Evolutionary conservation across 2,329 filamentous ascomycete genomes (phyloP).

Genomic region (Chaetomium sp.): DNA sequence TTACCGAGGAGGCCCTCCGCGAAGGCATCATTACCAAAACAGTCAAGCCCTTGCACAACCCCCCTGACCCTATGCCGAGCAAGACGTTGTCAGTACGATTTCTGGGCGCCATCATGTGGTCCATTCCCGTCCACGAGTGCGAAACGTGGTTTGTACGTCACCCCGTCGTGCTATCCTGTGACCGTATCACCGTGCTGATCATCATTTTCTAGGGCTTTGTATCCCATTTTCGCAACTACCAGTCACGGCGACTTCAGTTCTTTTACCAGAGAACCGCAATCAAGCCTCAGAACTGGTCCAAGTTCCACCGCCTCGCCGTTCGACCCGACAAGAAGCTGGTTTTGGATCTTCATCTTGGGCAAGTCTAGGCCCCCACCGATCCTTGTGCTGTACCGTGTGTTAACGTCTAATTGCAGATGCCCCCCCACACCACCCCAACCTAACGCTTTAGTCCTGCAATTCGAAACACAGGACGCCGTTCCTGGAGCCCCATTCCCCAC

Average conservation of each 20-base stretch:
- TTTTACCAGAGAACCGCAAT: conserved; percentile 29
- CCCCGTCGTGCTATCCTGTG: background rate
- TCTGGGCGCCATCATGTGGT: conserved; percentile 44
- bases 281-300: conserved; percentile 34
- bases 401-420: background rate
- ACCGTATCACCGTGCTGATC: background rate
- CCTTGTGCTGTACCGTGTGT: too few species aligned
- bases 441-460: background rate
- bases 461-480: background rate
- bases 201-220: conserved; percentile 40
- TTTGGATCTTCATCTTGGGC: conserved; percentile 32
- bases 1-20: conserved; percentile 41
- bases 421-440: background rate
- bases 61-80: conserved; percentile 20
- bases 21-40: conserved; percentile 40
- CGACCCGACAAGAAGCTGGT: conserved; percentile 29
- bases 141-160: conserved; percentile 48
- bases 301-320: conserved; percentile 31
- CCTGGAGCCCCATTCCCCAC: background rate
- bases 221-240: conserved; percentile 48
- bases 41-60: conserved; percentile 37
- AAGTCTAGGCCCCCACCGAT: background rate
- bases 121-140: conserved; percentile 44
- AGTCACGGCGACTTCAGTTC: conserved; percentile 46
- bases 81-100: conserved; percentile 43